These are phyloP conservation scores for Fraxinus americana DNA, from an alignment of 257 asterid species.

Conservation along the genomic window DNA sequence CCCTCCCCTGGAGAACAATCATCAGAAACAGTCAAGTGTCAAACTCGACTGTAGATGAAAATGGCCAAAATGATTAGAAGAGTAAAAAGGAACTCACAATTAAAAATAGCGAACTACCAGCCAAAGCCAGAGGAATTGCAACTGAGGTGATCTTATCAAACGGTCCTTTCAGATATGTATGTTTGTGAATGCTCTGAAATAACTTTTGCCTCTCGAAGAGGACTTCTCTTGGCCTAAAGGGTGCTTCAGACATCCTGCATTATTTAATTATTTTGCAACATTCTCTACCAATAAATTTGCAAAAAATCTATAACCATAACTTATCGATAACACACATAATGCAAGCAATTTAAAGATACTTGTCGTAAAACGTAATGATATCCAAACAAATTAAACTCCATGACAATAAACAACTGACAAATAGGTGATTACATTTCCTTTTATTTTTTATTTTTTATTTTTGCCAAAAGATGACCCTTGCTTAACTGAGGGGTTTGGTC, in stretches of 20 bases:
- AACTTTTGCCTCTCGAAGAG: conserved; percentile 32
- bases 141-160: conserved; percentile 32
- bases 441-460: no score
- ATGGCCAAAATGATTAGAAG: not conserved
- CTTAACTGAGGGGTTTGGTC: not conserved
- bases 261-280: not conserved
- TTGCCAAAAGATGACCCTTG: no score
- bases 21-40: not conserved
- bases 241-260: conserved; percentile 33
- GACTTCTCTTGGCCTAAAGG: conserved; percentile 31
- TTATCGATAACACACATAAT: not conserved
- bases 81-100: conserved; percentile 25
- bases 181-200: conserved; percentile 23
- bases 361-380: not conserved
- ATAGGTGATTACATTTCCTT: no score
- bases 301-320: not conserved
- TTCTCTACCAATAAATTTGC: not conserved
- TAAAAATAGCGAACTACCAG: conserved; percentile 21
- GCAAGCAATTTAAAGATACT: not conserved
- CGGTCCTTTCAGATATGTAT: conserved; percentile 30
- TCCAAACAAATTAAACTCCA: not conserved
- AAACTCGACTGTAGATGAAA: not conserved
- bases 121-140: conserved; percentile 35
- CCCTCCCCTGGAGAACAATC: conserved; percentile 27
- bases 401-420: not conserved